Base-by-base conservation (phyloP, 257 asterid species). In the Mitragyna speciosa region DNA sequence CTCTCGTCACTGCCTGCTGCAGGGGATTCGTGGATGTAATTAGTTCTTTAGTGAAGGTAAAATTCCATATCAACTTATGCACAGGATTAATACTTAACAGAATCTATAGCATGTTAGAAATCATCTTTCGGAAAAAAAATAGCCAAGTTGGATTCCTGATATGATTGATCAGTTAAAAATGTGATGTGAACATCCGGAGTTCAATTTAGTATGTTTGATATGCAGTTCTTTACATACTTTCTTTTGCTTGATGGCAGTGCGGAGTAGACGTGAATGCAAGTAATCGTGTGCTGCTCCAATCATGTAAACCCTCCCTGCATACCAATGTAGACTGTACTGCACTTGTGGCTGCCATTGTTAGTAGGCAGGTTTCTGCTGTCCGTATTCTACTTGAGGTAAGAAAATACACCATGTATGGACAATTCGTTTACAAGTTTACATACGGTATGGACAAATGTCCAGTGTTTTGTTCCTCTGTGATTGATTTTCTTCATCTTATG, bases 341-440 rank as follows among this genome's bases (percentile, higher is more conserved):
- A 47, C 92, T 93, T 75, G 96, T 90, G 79, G 96, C 94, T 68
- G 96, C 97, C 67, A 82, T 91, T 69, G 93, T 93, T 84, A 86
- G 92, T 82, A 85, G 94, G 84, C 97, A 93, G 86, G 86, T 86
- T 68, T 87, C 94, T 64, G 90, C 82, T 26, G 97, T 93, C 67
- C 85, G 77, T 79, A 86, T 88, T 43, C 85, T 93, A 73, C 92
- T 93, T 49, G 88, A 85, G 94, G 97, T 93, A 87, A 88, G 72
- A 8, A 58, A 26, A n/a, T n/a, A n/a, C n/a, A n/a, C n/a, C n/a
- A n/a, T n/a, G n/a, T n/a, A n/a, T n/a, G n/a, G n/a, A n/a, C n/a
- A n/a, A n/a, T n/a, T n/a, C n/a, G n/a, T n/a, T n/a, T n/a, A n/a
- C n/a, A n/a, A n/a, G n/a, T n/a, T n/a, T n/a, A n/a, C n/a, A n/a